Evolutionary conservation across 2,329 filamentous ascomycete genomes (phyloP).

Genomic region (Arthrobotrys iridis): DNA sequence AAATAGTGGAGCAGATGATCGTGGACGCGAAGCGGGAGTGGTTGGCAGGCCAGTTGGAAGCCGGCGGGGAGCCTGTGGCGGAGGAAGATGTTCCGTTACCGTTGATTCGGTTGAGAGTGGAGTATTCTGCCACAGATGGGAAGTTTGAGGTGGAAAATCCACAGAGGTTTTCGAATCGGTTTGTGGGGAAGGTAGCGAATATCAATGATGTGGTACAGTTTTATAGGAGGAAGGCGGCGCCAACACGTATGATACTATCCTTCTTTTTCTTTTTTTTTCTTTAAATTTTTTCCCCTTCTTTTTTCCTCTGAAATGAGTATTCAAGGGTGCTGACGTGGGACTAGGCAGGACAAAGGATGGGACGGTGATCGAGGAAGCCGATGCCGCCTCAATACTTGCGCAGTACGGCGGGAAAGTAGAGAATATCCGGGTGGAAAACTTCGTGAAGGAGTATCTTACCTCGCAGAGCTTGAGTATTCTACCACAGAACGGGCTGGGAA

Average conservation of each 20-base stretch:
- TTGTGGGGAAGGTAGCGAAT: slow-evolving; percentile 90
- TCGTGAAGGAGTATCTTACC: slow-evolving; percentile 86
- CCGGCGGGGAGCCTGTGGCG: slow-evolving; percentile 65
- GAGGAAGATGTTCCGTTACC: slow-evolving; percentile 76
- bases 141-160: slow-evolving; percentile 93
- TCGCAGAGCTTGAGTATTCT: slow-evolving; percentile 91
- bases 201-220: slow-evolving; percentile 93
- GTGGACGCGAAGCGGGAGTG: slow-evolving; percentile 83
- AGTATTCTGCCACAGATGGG: slow-evolving; percentile 85
- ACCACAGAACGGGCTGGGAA: slow-evolving; percentile 89
- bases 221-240: slow-evolving; percentile 82
- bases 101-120: slow-evolving; percentile 87
- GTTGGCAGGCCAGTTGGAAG: slow-evolving; percentile 77
- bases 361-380: slow-evolving; percentile 67
- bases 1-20: slow-evolving; percentile 86
- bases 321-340: slow-evolving; percentile 46
- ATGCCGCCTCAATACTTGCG: slow-evolving; percentile 72
- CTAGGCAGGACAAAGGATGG: slow-evolving; percentile 62
- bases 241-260: slow-evolving; percentile 61
- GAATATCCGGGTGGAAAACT: slow-evolving; percentile 83
- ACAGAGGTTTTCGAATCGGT: slow-evolving; percentile 93
- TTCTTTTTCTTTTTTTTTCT: neutral
- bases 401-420: slow-evolving; percentile 70
- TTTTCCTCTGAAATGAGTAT: slow-evolving; percentile 54
- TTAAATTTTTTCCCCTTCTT: neutral